Percentiles rank a stretch among this genome's conserved stretches.
These are phyloP conservation scores for Ogataea ganodermae DNA, from an alignment of 805 yeast genomes.

Conservation along the genomic window DNA sequence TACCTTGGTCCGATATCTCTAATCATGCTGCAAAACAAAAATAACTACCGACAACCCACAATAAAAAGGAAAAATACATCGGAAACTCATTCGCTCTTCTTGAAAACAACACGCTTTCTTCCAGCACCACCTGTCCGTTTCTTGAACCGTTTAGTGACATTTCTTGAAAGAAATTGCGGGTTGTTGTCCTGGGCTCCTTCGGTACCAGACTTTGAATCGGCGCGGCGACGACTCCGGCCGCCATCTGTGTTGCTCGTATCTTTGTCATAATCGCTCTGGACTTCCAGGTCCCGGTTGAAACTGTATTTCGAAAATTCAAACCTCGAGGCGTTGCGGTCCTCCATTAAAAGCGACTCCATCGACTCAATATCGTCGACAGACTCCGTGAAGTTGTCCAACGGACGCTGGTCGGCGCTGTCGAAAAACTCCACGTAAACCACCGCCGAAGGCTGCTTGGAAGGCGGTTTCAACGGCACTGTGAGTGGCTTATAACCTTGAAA, in stretches of 20 bases:
- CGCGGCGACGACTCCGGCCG: not conserved
- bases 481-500: conserved; percentile 40
- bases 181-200: not conserved
- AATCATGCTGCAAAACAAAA: not conserved
- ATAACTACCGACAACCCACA: not conserved
- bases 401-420: conserved; percentile 31
- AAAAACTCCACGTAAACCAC: conserved; percentile 37
- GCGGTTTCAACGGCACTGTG: conserved; percentile 35
- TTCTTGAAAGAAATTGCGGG: not conserved
- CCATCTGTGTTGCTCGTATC: not conserved
- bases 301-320: conserved; percentile 29
- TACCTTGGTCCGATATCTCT: not conserved
- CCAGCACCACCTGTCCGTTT: conserved; percentile 20
- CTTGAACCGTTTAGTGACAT: conserved; percentile 10
- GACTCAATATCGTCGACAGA: conserved; percentile 10
- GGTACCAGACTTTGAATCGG: not conserved
- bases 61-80: not conserved
- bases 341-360: conserved; percentile 6
- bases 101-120: conserved; percentile 23
- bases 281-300: conserved; percentile 23
- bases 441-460: conserved; percentile 27
- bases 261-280: conserved; percentile 21
- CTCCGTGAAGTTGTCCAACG: conserved; percentile 18
- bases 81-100: conserved; percentile 8
- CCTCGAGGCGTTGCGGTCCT: conserved; percentile 24